Evolutionary conservation across 1,284 basidiomycete genomes (phyloP).

Genomic region (Paramarasmius palmivorus): DNA sequence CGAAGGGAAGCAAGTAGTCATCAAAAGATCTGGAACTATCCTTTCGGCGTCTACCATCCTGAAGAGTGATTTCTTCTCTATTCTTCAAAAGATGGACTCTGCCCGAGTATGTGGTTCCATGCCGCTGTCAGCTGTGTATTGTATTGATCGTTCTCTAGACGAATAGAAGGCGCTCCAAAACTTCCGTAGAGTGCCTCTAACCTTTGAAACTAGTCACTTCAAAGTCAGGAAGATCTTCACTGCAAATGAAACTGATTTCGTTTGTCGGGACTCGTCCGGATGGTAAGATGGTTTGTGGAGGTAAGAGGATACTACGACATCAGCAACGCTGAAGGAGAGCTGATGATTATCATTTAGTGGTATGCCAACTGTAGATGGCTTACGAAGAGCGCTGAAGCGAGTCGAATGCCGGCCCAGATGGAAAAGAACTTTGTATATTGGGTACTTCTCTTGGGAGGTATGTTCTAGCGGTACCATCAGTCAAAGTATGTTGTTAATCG

Average conservation of each 20-base stretch:
- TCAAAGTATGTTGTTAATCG: no score
- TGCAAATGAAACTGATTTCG: conserved; percentile 34
- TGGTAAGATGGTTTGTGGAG: conserved; percentile 81
- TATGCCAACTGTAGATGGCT: conserved; percentile 90
- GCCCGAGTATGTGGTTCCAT: conserved; percentile 70
- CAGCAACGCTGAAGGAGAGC: conserved; percentile 3
- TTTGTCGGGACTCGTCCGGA: conserved; percentile 37
- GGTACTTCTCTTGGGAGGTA: conserved; percentile 91
- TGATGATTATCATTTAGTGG: conserved; percentile 55
- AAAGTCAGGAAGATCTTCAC: conserved; percentile 31
- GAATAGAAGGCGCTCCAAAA: conserved; percentile 93
- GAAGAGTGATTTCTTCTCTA: conserved; percentile 97
- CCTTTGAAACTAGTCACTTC: conserved; percentile 42
- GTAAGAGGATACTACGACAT: conserved; percentile 41
- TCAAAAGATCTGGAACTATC: conserved; percentile 84
- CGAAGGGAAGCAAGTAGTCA: conserved; percentile 84
- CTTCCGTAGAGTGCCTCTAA: conserved; percentile 80
- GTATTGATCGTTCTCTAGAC: conserved; percentile 53
- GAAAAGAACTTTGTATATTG: conserved; percentile 77
- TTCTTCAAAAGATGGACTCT: conserved; percentile 94
- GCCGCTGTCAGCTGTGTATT: no score
- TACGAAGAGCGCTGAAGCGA: conserved; percentile 80
- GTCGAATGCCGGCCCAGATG: conserved; percentile 79
- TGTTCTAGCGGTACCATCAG: no score
- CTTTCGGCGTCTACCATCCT: conserved; percentile 92